A percentile compares a stretch with the other conserved stretches of the same genome.
phyloP scores from a whole-genome alignment of 257 asterid genomes.

The Nicotiana attenuata region DNA sequence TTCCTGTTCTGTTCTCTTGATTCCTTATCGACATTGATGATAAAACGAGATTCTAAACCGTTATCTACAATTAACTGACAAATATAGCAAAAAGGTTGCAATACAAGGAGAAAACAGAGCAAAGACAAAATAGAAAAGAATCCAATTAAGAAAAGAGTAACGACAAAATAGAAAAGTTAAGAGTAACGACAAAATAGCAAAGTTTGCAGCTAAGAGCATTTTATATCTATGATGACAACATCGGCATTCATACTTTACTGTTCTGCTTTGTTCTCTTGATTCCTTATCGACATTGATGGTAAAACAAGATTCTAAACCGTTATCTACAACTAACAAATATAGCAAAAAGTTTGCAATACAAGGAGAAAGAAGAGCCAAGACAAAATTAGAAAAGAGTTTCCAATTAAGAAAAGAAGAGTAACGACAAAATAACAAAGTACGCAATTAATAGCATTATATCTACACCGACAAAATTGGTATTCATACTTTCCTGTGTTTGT shows the following conservation, averaged over 20 bases:
- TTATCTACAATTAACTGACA: not conserved
- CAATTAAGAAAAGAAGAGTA: not conserved
- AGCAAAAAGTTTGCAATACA: not conserved
- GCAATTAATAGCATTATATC: not conserved
- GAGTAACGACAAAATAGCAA: not conserved
- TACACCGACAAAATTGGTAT: not conserved
- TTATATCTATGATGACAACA: not conserved
- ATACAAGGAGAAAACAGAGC: not conserved
- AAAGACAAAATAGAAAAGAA: too few relatives aligned
- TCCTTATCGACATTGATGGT: not conserved
- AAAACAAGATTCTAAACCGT: not conserved
- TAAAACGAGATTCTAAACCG: not conserved
- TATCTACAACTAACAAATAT: not conserved
- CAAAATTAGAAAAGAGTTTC: not conserved
- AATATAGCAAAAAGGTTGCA: not conserved
- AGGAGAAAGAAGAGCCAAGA: not conserved
- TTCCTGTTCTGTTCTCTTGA: not conserved
- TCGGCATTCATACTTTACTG: not conserved
- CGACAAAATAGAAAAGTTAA: not conserved
- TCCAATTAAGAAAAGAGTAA: not conserved
- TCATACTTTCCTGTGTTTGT: not conserved
- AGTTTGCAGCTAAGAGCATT: not conserved
- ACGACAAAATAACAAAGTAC: not conserved
- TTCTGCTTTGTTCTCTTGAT: not conserved
- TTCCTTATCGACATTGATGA: not conserved